Evolutionary conservation across 2,329 filamentous ascomycete species (phyloP), one percentile per base, ranked within the genome.

Genomic region (Xylariaceae sp.): DNA sequence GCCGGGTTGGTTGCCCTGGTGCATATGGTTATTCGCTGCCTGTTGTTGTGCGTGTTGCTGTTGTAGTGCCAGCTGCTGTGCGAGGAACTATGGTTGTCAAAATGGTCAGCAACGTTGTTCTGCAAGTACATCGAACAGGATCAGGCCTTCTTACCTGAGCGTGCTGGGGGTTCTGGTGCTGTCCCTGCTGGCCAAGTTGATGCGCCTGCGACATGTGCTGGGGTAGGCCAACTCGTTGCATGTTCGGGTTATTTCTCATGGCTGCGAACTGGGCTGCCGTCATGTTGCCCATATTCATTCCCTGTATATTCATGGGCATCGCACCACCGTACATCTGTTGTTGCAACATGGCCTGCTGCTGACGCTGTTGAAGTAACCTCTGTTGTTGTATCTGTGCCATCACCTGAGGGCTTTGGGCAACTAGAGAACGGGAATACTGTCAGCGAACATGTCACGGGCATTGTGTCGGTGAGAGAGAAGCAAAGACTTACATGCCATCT

Each of bases 221-320:
- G 20, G 76, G 75, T 40, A 79, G 67, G 60, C 72, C 73, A n/a
- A 76, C 71, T 50, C 71, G 71, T 58, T 71, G 71, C 65, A 75
- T 74, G 60, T 70, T 69, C 14, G 67, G 59, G 29, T 60, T 63
- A 26, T 68, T 70, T 52, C 76, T 72, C 69, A 80, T 74, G 26
- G 77, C 75, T 42, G 75, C 71, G 52, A 76, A 74, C 66, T 80
- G 78, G 46, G 61, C 61, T 3, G 63, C 55, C 23, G 76, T 75
- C 52, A 72, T 71, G 20, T 71, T 77, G 16, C n/a, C 19, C 51
- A 60, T 57, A 7, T 50, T 57, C 46, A 60, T 57, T 12, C 72
- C 80, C 75, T 62, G 73, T 66, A 61, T 70, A 14, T 70, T 74
- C 67, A 79, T 75, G 20, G 73, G 74, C 69, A 81, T 78, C 16